Percentiles rank a stretch among this genome's conserved stretches.
phyloP scores from a whole-genome alignment of 805 yeast genomes.

The Candida ficus region DNA sequence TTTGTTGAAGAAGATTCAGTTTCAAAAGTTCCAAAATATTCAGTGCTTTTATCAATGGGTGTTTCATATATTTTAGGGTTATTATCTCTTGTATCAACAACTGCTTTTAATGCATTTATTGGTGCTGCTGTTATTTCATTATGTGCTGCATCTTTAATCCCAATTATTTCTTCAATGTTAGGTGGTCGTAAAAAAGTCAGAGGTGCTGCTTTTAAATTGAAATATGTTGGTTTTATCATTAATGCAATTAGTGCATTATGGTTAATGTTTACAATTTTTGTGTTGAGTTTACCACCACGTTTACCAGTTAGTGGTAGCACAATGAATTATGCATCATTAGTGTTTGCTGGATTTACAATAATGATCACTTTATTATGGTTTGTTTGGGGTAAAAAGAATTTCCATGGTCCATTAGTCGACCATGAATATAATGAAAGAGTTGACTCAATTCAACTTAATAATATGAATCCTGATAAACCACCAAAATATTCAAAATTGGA shows the following conservation, averaged over 20 bases:
- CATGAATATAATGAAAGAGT: constrained; percentile 21
- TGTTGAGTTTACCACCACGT: constrained; percentile 69
- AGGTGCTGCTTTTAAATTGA: constrained; percentile 64
- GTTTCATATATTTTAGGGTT: constrained; percentile 57
- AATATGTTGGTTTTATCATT: constrained; percentile 57
- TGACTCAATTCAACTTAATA: constrained; percentile 14
- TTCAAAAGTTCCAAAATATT: constrained; percentile 64
- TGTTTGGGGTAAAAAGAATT: constrained; percentile 56
- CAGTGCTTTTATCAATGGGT: constrained; percentile 58
- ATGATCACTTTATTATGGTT: constrained; percentile 45
- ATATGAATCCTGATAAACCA: constrained; percentile 9
- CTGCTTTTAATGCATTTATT: constrained; percentile 79
- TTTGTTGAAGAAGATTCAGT: constrained; percentile 52
- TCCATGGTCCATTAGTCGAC: constrained; percentile 55
- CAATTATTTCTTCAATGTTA: constrained; percentile 57
- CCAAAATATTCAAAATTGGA: constrained; percentile 18
- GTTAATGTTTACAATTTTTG: constrained; percentile 51
- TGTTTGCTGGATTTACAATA: constrained; percentile 44
- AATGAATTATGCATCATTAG: constrained; percentile 56
- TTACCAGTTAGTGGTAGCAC: constrained; percentile 41
- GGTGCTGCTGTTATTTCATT: constrained; percentile 77
- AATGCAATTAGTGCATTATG: constrained; percentile 56
- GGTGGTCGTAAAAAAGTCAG: constrained; percentile 55
- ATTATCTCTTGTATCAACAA: constrained; percentile 60
- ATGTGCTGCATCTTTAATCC: constrained; percentile 73